Base-by-base conservation (phyloP, 805 yeast genomes). In the Priceomyces carsonii region DNA sequence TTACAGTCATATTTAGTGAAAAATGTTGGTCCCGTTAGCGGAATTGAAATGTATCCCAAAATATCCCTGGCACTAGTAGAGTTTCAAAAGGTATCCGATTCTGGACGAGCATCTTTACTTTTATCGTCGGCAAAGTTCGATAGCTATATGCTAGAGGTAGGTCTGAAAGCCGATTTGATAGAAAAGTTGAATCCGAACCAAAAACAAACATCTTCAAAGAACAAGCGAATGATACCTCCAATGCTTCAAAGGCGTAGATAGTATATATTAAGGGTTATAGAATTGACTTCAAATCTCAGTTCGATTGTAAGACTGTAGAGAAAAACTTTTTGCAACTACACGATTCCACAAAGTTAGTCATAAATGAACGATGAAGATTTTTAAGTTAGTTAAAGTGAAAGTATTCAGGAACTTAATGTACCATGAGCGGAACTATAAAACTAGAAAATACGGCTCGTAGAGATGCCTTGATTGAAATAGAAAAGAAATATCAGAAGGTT, bases 391-490 rank as follows among this genome's bases (percentile, higher is more conserved):
- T 17, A 29, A 7, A 29, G 14, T 19, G n/a, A n/a, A n/a, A n/a
- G n/a, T 10, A 19, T n/a, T 29, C 12, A 21, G 24, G 22, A 10
- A 20, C 18, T 20, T 20, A 16, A 29, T 12, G 6, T 44, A 49
- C 26, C 32, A 66, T 68, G 72, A 65, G 71, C 57, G 61, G 63
- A 43, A 48, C 67, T 18, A 57, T 65, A 35, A 64, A 63, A 49
- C 53, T 64, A 45, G 72, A 71, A 53, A 73, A 86, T 68, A 93
- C 99, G 36, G 77, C 86, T 48, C 89, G 98, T 71, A 83, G 99
- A 71, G 99, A 93, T 75, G 80, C 91, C 36, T 77, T 93, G 51
- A 83, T 88, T 45, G 95, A 73, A 20, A 82, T 87, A 52, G 99
- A 93, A 63, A 80, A 85, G 65, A 84, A 82, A 62, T 90, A 87